Base-by-base conservation (phyloP, 768 basidiomycete genomes). In the Tremella yokohamensis region DNA sequence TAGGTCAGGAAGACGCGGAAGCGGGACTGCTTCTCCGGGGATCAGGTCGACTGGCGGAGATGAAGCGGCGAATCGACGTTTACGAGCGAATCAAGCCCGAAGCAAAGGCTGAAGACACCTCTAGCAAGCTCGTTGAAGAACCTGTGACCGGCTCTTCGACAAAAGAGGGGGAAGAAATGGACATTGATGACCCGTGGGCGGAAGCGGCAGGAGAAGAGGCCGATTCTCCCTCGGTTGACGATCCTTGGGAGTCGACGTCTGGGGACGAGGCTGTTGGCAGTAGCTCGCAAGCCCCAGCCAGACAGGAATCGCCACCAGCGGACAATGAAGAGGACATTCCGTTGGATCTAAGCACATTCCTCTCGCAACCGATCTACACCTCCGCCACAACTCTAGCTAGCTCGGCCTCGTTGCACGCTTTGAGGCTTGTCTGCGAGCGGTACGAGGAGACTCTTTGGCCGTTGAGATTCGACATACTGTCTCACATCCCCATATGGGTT, bases 401-500 rank as follows among this genome's bases (percentile, higher is more conserved):
- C 0, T 76, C 78, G 29, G 81, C 84, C 62, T 79, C 83, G 52
- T 82, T 89, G 52, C 64, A 74, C 1, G 83, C 85, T 3, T 79
- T 93, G 39, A 78, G 73, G 15, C 78, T 83, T 37, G 79, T 97
- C 34, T 73, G 84, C 58, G 65, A 79, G 29, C 82, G 82, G 52
- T 87, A 91, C 71, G 72, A 75, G n/a, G 44, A 70, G 8, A 64
- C 74, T 24, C 76, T 96, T 29, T 88, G 84, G 82, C 85, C 87
- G 2, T 82, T 78, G 66, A 87, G 92, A 19, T 81, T 87, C 68
- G 65, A 75, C 26, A 82, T 97, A 49, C 79, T 93, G 52, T 83
- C 87, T 54, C 80, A 80, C 56, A 82, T 96, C 56, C 90, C 94
- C 29, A 83, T 84, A 64, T 84, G 90, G 76, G 78, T 81, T 8